These are phyloP conservation scores for Acanthamoeba lenticulata DNA, from an alignment of 208 protist species.

Conservation along the genomic window DNA sequence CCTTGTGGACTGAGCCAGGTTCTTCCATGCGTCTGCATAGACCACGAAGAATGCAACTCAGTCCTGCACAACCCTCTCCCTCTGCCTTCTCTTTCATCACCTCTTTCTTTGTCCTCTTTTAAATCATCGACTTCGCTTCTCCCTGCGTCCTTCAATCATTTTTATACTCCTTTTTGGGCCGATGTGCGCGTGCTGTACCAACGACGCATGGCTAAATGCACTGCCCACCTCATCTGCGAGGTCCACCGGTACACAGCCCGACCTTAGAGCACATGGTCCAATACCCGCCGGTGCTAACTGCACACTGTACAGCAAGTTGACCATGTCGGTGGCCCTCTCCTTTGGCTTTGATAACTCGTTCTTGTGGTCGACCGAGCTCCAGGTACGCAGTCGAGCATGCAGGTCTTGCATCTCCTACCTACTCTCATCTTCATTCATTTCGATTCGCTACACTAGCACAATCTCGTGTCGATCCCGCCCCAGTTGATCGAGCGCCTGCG, in stretches of 20 bases:
- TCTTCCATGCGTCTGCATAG: neutral
- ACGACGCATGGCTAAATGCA: neutral
- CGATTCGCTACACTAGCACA: neutral
- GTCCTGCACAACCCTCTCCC: neutral
- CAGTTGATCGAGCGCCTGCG: conserved; percentile 17
- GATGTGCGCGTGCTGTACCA: conserved; percentile 9
- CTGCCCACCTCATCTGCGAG: conserved; percentile 11
- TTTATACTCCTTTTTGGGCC: neutral
- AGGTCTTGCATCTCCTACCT: no score
- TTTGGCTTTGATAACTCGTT: conserved; percentile 3
- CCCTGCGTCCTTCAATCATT: neutral
- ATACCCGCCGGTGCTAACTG: neutral
- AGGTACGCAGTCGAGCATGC: neutral
- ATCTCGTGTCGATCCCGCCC: conserved; percentile 4
- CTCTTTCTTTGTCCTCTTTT: neutral
- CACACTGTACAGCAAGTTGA: neutral
- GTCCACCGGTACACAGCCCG: neutral
- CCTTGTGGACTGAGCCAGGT: conserved; percentile 61
- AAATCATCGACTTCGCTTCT: neutral
- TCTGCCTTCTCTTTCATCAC: neutral
- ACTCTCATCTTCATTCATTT: no score
- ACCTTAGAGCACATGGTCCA: no score
- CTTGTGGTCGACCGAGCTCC: conserved; percentile 25
- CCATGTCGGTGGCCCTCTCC: neutral
- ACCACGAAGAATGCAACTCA: conserved; percentile 39